A percentile compares a stretch with the other conserved stretches of the same genome.
These are phyloP conservation scores for Lathyrus sativus DNA, from an alignment of 306 rosid species.

Conservation along the genomic window DNA sequence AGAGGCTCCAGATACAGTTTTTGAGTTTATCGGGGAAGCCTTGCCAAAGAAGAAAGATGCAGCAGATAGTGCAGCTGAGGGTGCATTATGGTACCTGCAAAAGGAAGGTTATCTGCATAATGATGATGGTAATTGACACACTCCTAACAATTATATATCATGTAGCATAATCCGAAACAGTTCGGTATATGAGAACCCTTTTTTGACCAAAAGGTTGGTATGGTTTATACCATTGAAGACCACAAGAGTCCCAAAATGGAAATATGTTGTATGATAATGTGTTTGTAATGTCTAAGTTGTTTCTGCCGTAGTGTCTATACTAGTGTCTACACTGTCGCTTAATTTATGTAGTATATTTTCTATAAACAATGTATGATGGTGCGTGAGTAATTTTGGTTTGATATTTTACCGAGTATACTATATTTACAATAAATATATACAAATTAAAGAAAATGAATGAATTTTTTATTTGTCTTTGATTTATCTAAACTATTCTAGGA, in stretches of 20 bases:
- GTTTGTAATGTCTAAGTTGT: background rate
- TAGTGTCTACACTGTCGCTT: too few relatives aligned
- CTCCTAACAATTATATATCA: background rate
- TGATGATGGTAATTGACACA: slow-evolving; percentile 16
- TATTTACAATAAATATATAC: too few relatives aligned
- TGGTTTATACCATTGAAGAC: background rate
- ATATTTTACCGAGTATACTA: too few relatives aligned
- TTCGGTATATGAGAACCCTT: background rate
- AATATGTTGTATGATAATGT: background rate
- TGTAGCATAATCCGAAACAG: slow-evolving; percentile 5
- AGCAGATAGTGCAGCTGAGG: slow-evolving; percentile 81
- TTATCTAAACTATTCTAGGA: too few relatives aligned
- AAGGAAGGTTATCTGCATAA: slow-evolving; percentile 48
- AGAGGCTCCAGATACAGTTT: slow-evolving; percentile 48
- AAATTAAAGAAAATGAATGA: too few relatives aligned
- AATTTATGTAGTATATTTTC: background rate
- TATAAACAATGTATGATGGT: background rate
- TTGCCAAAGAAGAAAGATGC: slow-evolving; percentile 68
- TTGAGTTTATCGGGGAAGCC: slow-evolving; percentile 64
- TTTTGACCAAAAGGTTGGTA: too few relatives aligned
- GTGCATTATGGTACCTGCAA: slow-evolving; percentile 76
- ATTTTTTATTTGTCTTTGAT: too few relatives aligned
- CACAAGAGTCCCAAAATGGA: background rate
- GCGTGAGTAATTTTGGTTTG: too few relatives aligned
- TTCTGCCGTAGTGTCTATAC: too few relatives aligned